phyloP scores from a whole-genome alignment of 2,329 filamentous ascomycete species.

The Elsinoe perseae region DNA sequence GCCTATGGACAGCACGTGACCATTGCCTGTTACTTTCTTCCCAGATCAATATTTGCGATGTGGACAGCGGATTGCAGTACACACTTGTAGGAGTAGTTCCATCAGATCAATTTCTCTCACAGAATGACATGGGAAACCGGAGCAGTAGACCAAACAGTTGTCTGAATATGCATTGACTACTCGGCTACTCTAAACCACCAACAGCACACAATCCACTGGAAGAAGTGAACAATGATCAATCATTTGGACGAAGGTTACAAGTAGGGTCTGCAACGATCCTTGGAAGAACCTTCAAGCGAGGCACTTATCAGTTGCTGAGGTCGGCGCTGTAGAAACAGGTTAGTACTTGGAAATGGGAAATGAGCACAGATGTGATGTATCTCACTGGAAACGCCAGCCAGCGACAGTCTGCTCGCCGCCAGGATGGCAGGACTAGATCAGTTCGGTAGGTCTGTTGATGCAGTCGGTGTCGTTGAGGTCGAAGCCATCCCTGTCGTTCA shows the following conservation, averaged over 20 bases:
- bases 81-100: too few species aligned
- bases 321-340: neutral
- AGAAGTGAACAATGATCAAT: neutral
- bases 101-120: too few species aligned
- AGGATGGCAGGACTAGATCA: constrained; percentile 16
- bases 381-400: constrained; percentile 16
- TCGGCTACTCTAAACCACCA: neutral
- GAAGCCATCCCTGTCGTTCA: constrained; percentile 17
- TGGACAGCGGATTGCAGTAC: too few species aligned
- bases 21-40: too few species aligned
- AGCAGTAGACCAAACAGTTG: neutral
- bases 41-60: too few species aligned
- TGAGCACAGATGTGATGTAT: neutral
- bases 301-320: neutral
- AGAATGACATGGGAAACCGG: too few species aligned
- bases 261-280: too few species aligned
- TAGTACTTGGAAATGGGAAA: too few species aligned
- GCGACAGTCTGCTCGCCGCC: constrained; percentile 13
- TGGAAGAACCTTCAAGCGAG: neutral
- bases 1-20: too few species aligned
- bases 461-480: constrained; percentile 19
- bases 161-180: neutral
- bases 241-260: too few species aligned
- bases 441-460: constrained; percentile 17
- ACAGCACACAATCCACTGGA: neutral